These are phyloP conservation scores for Eucalyptus erythrocorys DNA, from an alignment of 345 rosid species.

Conservation along the genomic window DNA sequence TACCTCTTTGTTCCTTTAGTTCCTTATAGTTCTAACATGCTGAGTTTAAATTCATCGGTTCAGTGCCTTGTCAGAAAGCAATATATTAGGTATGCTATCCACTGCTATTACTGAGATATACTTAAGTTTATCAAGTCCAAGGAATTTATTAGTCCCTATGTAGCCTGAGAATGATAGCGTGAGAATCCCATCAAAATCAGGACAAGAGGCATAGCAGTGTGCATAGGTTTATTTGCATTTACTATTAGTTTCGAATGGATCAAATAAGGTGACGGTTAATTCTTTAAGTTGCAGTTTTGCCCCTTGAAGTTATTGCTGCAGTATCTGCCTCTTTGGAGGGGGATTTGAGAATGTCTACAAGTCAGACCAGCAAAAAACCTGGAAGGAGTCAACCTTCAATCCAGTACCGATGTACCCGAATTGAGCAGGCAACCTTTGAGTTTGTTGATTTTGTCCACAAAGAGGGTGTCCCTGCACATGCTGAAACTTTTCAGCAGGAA, in stretches of 20 bases:
- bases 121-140: not conserved
- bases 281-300: not conserved
- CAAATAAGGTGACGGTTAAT: not conserved
- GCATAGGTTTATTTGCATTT: not conserved
- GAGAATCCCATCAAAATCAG: not conserved
- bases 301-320: not conserved
- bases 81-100: not conserved
- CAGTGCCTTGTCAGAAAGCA: not conserved
- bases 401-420: constrained; percentile 18
- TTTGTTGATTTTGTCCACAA: constrained; percentile 26
- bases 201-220: not conserved
- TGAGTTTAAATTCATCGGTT: not conserved
- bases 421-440: constrained; percentile 29
- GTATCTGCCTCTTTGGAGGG: not conserved
- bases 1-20: not conserved
- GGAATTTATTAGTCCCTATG: not conserved
- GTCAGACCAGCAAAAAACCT: constrained; percentile 10
- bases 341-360: not conserved
- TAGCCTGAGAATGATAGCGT: not conserved
- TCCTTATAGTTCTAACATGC: not conserved
- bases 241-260: not conserved
- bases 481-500: constrained; percentile 4
- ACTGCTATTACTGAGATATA: not conserved
- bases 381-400: constrained; percentile 33
- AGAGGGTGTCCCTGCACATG: constrained; percentile 1